Evolutionary conservation across 345 rosid species (phyloP), one percentile per base, ranked within the genome.

Genomic region (Euclidium syriacum): DNA sequence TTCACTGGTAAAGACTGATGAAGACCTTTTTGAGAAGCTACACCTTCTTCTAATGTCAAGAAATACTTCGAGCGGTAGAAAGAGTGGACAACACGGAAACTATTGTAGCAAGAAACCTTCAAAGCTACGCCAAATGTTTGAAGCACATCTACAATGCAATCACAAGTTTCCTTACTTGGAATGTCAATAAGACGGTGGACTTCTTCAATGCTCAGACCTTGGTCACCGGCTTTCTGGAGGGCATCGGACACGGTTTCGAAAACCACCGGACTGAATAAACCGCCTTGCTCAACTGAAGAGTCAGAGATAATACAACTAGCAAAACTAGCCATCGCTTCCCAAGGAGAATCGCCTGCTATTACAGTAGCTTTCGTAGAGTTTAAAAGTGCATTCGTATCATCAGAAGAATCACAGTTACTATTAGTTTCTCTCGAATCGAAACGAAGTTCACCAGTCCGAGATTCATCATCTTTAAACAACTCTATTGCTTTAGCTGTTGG

Each of bases 161-260:
- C 83, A 38, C 65, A 62, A 46, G 27, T 51, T 20, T 71, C 62
- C 52, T 20, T 81, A 82, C 86, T 82, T 35, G 72, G 72, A 57
- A 56, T 58, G 53, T 77, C 82, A 53, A 70, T 50, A 52, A 77
- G 66, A 52, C 65, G 49, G 24, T 80, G 79, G 67, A 90, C 71
- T 63, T 85, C 90, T 78, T 78, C 80, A 42, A 79, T 52, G 73
- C 81, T 78, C 81, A 90, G 71, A 44, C 99, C 99, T 75, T 87
- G 97, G 74, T 94, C 99, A 67, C 99, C 99, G 62, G 96, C 87
- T 79, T 77, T 85, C 75, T 87, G 82, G 78, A 90, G 84, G 41
- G 80, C 81, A 68, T 64, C 23, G 70, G 76, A 79, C 61, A 81
- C 51, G 58, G 72, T 64, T 79, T 75, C 81, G 50, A 94, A 82